Base-by-base conservation (phyloP, 208 protist genomes). In the Trypanosoma caninum region DNA sequence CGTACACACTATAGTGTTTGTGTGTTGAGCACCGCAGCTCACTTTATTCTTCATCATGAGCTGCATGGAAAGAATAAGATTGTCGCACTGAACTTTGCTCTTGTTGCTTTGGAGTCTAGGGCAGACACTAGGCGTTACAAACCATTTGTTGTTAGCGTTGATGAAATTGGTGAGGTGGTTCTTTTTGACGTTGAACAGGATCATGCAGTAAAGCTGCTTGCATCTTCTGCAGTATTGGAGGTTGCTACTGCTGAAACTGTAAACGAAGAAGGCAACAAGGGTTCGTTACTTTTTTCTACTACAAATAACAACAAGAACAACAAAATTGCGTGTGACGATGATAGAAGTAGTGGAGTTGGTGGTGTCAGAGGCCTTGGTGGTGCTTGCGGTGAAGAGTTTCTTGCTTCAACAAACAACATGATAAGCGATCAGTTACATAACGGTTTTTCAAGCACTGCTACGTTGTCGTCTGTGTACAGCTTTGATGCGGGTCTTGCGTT, bases 11-110 rank as follows among this genome's bases (percentile, higher is more conserved):
- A 83, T 65, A 81, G 80, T 57, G 76, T 91, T 33, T 80, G 73
- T 61, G 84, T 91, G n/a, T 38, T 76, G 35, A 87, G 80, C 60
- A 77, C 68, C 18, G 66, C 64, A 0, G 80, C 72, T 3, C 76
- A 85, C 62, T 91, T 91, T 67, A 31, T 67, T 38, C 65, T 91
- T 20, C 69, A 80, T 58, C 80, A 91, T 60, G 72, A 77, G 37
- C 28, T 69, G 22, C 84, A 91, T 35, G 38, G 50, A 13, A 57
- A 51, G 22, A 84, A 87, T 53, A 61, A 68, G 22, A 69, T 91
- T 23, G 65, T 76, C 18, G 68, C 65, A 30, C 30, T 87, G 37
- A 65, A 78, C 52, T 80, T 82, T 61, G 68, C 70, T 0, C 72
- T 77, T 20, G 33, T 91, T 10, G 62, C 76, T 1, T 54, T 84